These are phyloP conservation scores for Fusarium penzigii DNA, from an alignment of 2,329 filamentous ascomycete species.

Conservation along the genomic window DNA sequence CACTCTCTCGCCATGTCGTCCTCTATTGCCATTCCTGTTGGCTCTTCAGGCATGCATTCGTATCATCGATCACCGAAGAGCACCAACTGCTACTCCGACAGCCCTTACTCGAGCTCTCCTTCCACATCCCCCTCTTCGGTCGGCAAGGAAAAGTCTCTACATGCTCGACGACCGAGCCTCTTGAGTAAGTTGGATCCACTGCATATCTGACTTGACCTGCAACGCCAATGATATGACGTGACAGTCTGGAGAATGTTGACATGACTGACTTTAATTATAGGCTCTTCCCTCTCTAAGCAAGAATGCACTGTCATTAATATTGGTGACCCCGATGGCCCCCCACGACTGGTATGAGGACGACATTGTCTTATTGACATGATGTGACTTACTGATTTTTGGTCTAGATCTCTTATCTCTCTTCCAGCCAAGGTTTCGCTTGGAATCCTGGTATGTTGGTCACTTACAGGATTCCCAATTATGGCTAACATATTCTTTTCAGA, in stretches of 20 bases:
- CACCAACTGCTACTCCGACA: slow-evolving; percentile 46
- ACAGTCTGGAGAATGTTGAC: slow-evolving; percentile 2
- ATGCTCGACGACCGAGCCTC: slow-evolving; percentile 61
- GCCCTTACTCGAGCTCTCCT: slow-evolving; percentile 42
- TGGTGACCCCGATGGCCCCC: slow-evolving; percentile 70
- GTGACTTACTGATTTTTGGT: slow-evolving; percentile 21
- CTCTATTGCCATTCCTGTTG: slow-evolving; percentile 67
- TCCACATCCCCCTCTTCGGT: slow-evolving; percentile 57
- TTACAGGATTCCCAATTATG: neutral
- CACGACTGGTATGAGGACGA: slow-evolving; percentile 61
- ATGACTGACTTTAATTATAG: slow-evolving; percentile 46
- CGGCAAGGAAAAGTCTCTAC: slow-evolving; percentile 50
- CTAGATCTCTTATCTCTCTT: slow-evolving; percentile 78
- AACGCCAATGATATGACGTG: slow-evolving; percentile 10
- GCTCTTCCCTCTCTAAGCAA: slow-evolving; percentile 69
- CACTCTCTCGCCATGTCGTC: slow-evolving; percentile 55
- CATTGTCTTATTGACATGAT: neutral
- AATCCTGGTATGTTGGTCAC: slow-evolving; percentile 62
- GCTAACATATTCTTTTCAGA: slow-evolving; percentile 47
- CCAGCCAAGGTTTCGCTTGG: slow-evolving; percentile 80
- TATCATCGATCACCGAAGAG: slow-evolving; percentile 47
- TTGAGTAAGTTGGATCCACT: slow-evolving; percentile 48
- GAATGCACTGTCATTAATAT: slow-evolving; percentile 83
- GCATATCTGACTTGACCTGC: slow-evolving; percentile 7
- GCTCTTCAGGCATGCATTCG: slow-evolving; percentile 35